phyloP scores from a whole-genome alignment of 2,329 filamentous ascomycete species.

The Venturia carpophila region DNA sequence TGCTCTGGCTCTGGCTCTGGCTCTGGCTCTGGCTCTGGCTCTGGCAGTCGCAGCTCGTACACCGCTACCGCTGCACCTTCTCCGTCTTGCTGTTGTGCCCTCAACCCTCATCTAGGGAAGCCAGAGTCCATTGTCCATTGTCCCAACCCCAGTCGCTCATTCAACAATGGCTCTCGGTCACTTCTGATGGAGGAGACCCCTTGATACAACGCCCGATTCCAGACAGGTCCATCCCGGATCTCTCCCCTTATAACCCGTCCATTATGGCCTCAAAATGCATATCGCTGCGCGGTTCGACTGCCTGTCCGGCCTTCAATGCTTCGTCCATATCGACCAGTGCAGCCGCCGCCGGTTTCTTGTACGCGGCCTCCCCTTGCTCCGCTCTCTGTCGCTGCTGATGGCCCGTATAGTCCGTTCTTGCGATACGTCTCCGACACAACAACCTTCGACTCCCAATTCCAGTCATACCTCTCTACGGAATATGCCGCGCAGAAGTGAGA shows the following conservation, averaged over 20 bases:
- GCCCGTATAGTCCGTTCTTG: conserved; percentile 65
- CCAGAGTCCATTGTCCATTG: conserved; percentile 4
- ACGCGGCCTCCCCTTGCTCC: conserved; percentile 29
- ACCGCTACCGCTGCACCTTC: not conserved
- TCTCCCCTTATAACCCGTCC: not conserved
- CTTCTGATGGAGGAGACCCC: not conserved
- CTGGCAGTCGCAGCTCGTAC: not conserved
- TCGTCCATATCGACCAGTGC: conserved; percentile 62
- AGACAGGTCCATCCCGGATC: not conserved
- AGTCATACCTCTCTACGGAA: conserved; percentile 61
- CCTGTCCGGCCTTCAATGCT: conserved; percentile 63
- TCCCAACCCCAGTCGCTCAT: conserved; percentile 13
- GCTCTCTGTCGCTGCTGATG: conserved; percentile 19
- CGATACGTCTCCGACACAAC: conserved; percentile 65
- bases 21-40: too few relatives aligned
- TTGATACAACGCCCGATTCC: not conserved
- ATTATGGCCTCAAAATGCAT: conserved; percentile 41
- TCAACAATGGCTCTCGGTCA: conserved; percentile 9
- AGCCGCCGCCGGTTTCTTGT: conserved; percentile 56
- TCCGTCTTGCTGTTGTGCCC: not conserved
- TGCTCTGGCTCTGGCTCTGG: too few relatives aligned
- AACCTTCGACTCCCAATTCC: conserved; percentile 71
- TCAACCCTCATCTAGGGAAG: not conserved
- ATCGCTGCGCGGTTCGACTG: conserved; percentile 59
- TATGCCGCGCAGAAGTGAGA: conserved; percentile 74